Conservation (phyloP, 2,329 filamentous ascomycete species). For the Chalaropsis thielavioides region DNA sequence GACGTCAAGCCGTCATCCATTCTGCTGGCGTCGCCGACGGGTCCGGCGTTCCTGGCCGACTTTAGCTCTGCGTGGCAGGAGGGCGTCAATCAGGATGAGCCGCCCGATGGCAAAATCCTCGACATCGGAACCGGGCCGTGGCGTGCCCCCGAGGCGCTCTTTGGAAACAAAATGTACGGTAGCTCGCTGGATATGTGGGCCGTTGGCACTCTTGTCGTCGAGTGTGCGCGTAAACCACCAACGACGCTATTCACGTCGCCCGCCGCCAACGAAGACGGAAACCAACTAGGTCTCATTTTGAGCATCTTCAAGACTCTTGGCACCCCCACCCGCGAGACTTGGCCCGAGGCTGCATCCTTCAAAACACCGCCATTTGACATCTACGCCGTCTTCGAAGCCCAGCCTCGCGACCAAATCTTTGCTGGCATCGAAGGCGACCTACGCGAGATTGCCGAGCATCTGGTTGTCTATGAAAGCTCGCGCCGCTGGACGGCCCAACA, state of each 20-base stretch:
- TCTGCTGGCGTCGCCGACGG: slow-evolving; percentile 50
- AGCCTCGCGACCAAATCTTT: slow-evolving; percentile 56
- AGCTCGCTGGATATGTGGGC: slow-evolving; percentile 77
- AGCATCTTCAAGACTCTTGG: slow-evolving; percentile 88
- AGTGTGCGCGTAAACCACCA: slow-evolving; percentile 44
- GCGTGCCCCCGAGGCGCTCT: slow-evolving; percentile 77
- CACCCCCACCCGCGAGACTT: slow-evolving; percentile 62
- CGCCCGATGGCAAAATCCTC: slow-evolving; percentile 58
- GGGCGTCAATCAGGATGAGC: slow-evolving; percentile 43
- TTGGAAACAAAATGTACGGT: slow-evolving; percentile 63
- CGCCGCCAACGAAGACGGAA: slow-evolving; percentile 59
- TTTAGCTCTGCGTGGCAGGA: slow-evolving; percentile 74
- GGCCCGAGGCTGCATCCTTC: slow-evolving; percentile 64
- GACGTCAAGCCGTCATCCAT: slow-evolving; percentile 92
- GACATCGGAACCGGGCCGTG: slow-evolving; percentile 92
- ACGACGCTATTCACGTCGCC: slow-evolving; percentile 71
- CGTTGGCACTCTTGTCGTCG: slow-evolving; percentile 68
- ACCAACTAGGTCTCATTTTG: slow-evolving; percentile 76
- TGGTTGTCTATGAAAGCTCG: slow-evolving; percentile 58
- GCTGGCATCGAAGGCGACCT: slow-evolving; percentile 43
- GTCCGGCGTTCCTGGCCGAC: slow-evolving; percentile 69
- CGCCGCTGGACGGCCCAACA: slow-evolving; percentile 49
- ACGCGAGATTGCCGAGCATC: slow-evolving; percentile 47
- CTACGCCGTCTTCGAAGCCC: slow-evolving; percentile 59
- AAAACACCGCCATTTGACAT: slow-evolving; percentile 74